A percentile compares a stretch with the other conserved stretches of the same genome.
phyloP scores from a whole-genome alignment of 306 rosid genomes.

The Vigna mungo region DNA sequence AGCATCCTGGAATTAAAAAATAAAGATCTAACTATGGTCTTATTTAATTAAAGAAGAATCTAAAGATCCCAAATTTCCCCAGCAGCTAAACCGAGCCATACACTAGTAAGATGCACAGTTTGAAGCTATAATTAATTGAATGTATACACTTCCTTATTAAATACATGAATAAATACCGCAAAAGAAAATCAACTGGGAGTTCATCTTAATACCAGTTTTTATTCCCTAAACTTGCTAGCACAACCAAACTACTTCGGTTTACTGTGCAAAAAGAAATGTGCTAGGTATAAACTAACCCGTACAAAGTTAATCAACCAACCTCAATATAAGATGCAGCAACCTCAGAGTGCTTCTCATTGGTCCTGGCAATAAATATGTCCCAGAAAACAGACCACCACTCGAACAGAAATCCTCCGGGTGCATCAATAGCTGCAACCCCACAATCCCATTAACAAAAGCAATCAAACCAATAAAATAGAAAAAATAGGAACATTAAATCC shows the following conservation, averaged over 20 bases:
- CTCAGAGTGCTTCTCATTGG: constrained; percentile 98
- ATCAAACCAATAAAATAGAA: constrained; percentile 33
- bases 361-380: constrained; percentile 98
- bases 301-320: constrained; percentile 56
- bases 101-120: constrained; percentile 25
- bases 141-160: constrained; percentile 5
- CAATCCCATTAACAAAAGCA: constrained; percentile 25
- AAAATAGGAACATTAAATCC: constrained; percentile 34
- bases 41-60: constrained; percentile 13
- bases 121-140: background rate
- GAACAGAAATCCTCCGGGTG: constrained; percentile 94
- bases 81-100: background rate
- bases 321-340: constrained; percentile 98
- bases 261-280: background rate
- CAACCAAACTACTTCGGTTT: background rate
- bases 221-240: background rate
- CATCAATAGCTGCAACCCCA: constrained; percentile 91
- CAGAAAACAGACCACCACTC: constrained; percentile 99
- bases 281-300: background rate
- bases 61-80: constrained; percentile 1
- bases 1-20: background rate
- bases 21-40: background rate
- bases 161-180: background rate
- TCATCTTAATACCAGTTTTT: background rate
- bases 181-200: constrained; percentile 27